Evolutionary conservation across 352 stramenopile species (phyloP).

Genomic region (Globisporangium megalacanthum): DNA sequence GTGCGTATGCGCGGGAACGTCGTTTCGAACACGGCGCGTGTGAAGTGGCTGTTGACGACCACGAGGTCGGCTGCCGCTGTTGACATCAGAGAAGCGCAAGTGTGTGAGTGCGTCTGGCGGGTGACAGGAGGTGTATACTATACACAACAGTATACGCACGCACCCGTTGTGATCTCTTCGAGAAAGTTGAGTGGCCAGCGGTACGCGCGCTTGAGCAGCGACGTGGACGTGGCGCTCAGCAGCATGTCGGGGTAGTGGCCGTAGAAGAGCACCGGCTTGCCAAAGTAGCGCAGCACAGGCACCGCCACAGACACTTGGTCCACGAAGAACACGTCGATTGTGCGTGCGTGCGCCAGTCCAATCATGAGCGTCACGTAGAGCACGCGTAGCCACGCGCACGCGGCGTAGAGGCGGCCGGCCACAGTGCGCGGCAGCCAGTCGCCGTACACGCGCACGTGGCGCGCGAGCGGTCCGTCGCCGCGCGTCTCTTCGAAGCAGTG

Average conservation of each 20-base stretch:
- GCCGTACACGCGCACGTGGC: conserved; percentile 86
- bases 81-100: background rate
- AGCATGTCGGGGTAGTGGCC: conserved; percentile 99
- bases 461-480: conserved; percentile 65
- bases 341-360: conserved; percentile 25
- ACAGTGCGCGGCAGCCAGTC: conserved; percentile 93
- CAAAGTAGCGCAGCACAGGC: conserved; percentile 62
- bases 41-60: conserved; percentile 97
- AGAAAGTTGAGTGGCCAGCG: conserved; percentile 88
- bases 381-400: conserved; percentile 93
- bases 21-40: conserved; percentile 82
- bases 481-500: conserved; percentile 96
- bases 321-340: conserved; percentile 75
- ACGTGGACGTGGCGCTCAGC: conserved; percentile 65
- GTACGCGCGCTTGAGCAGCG: conserved; percentile 84
- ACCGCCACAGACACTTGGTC: conserved; percentile 81
- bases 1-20: conserved; percentile 78
- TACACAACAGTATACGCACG: conserved; percentile 57
- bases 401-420: conserved; percentile 82
- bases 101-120: background rate
- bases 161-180: conserved; percentile 93
- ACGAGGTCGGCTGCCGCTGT: conserved; percentile 87
- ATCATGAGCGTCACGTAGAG: conserved; percentile 88
- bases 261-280: conserved; percentile 95
- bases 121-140: no score